Evolutionary conservation across 495 filamentous ascomycete genomes (phyloP), one percentile per base, ranked within the genome.

Genomic region (Baudoinia panamericana): DNA sequence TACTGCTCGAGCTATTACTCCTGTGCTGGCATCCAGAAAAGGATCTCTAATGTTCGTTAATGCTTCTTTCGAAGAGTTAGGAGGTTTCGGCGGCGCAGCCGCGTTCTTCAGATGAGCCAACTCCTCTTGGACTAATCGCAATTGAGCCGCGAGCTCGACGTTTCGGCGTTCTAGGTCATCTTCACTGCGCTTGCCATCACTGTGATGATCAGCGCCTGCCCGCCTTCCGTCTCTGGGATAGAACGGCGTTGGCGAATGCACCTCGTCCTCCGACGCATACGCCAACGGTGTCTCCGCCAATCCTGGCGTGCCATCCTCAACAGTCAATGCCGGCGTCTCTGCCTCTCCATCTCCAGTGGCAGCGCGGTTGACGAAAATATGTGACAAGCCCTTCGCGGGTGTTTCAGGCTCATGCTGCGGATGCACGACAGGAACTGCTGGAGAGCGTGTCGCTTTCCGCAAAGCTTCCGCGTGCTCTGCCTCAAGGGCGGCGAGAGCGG

Each of bases 221-320:
- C 30, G 30, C 15, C 30, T 10, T 6, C 30, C 30, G 13, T 33
- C 30, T 15, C 13, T 10, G 8, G 30, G 30, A 33, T 33, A 33
- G 10, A n/a, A 28, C 7, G 39, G 30, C 11, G 39, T 34, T 4
- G 39, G 23, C 20, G 43, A 24, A 17, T 24, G 18, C 11, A 12
- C 3, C 36, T 41, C 37, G 11, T 47, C 38, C 18, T 48, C 45
- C 2, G 22, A 35, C 3, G 39, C 45, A 17, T 48, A 43, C 18
- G 45, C 45, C 17, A 39, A 22, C 5, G 45, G 45, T 19, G 45
- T 48, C 18, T 48, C 45, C 6, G 45, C 21, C 37, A 33, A 17
- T 7, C 4, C 17, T 4, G 39, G 28, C 10, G 29, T 36, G 2
- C 13, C 41, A 2, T 18, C 24, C 16, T 22, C 4, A n/a, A n/a